Base-by-base conservation (phyloP, 352 stramenopile species). In the Thraustochytrium sp. region DNA sequence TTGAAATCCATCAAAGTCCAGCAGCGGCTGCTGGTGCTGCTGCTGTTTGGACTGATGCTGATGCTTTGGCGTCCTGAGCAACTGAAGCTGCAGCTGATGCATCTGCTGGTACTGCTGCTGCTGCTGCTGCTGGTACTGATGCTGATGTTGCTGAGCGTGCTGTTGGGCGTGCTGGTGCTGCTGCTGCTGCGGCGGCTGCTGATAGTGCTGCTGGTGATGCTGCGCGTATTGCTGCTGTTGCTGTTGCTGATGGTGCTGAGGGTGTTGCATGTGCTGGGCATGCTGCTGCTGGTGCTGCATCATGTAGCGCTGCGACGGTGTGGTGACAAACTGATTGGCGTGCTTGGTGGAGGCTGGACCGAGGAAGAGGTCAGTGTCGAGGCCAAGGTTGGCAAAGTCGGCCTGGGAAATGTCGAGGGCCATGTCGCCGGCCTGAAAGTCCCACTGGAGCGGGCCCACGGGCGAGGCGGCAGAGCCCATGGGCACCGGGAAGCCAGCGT, bases 321-420 rank as follows among this genome's bases (percentile, higher is more conserved):
- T 72, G 1, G 2, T 44, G 26, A 40, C 55, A 0, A 46, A 5
- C 59, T 72, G 59, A 31, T 72, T 72, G 40, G 59, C 59, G 40
- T 72, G 59, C 40, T 72, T 72, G 0, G 59, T 72, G 13, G 59
- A 72, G 1, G 26, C 59, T 5, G 59, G 59, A 16, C 46, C 26
- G 26, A 82, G 37, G 18, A 82, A 68, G 31, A 82, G 53, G 18
- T 82, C 72, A 13, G 72, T 78, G 48, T 82, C 72, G 40, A 72
- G 59, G 40, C 59, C 59, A 2, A 72, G 59, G 26, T 31, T 72
- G 8, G 59, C 59, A 44, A 72, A 26, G 16, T 72, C 59, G 34
- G 59, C 59, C 59, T 72, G 59, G 26, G 59, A 72, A 3, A 72
- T 44, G 59, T 72, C 59, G 40, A 72, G 59, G 11, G 16, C 46